Base-by-base conservation (phyloP, 306 rosid genomes). In the Cercis canadensis region DNA sequence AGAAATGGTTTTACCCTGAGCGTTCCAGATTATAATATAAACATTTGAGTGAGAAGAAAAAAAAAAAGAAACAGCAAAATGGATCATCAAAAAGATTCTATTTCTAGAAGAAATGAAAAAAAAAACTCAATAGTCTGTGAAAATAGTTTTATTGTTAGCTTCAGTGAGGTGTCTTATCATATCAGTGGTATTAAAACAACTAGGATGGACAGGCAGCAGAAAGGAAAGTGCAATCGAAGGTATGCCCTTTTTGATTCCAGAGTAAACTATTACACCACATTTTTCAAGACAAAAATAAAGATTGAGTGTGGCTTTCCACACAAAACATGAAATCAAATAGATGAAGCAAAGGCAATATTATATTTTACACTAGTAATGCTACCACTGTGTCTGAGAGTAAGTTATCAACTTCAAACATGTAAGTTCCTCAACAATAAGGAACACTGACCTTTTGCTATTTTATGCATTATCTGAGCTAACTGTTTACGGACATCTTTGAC, bases 401-500 rank as follows among this genome's bases (percentile, higher is more conserved):
- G 57, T 53, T 56, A 52, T 21, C 57, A 62, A 71, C 46, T 76
- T 62, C 37, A 45, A 47, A 76, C 41, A 64, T 34, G 72, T 44
- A 66, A 65, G 43, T 57, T 74, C 56, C 24, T 72, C 13, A 29
- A 72, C 67, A 62, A 65, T 60, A 53, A 8, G 58, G 60, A 78
- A 63, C 47, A 82, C 96, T 70, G 65, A 91, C 99, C 99, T 55
- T 84, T 91, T 2, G 95, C 83, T 60, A 89, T 77, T 75, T 94
- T 89, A 87, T 86, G 92, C 96, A 89, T 87, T 65, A 94, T 94
- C 56, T 91, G 97, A 62, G 88, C 76, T 62, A 94, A 80, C 67
- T 94, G 97, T 83, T 86, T 94, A 52, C 97, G 86, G 18, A 94
- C 95, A 72, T 91, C 92, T 89, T 77, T 87, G 75, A 89, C 97